Base-by-base conservation (phyloP, 1,284 basidiomycete genomes). In the Peniophora sp. region DNA sequence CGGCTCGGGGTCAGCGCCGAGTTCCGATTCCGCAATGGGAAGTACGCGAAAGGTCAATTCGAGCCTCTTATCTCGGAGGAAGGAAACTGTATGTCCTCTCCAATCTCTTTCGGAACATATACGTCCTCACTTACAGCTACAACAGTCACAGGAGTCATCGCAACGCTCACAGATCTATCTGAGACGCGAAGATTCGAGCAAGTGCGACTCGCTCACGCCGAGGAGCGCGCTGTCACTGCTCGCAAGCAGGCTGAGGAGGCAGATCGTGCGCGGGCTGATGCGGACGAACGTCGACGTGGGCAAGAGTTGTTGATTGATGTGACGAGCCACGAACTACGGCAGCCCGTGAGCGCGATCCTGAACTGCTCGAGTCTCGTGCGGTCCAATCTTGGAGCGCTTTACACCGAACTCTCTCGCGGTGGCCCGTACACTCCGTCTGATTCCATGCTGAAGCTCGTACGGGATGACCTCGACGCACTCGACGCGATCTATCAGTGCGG, bases 331-430 rank as follows among this genome's bases (percentile, higher is more conserved):
- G 43, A 45, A n/a, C 43, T 45, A 20, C 43, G 43, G 10, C 43
- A 45, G 43, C 43, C 43, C 43, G 43, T 45, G 20, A 20, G n/a
- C 23, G 43, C 43, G 8, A 45, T 45, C 43, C 23, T 45, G 43
- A 45, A 45, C 43, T 45, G 43, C 43, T 45, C 43, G 43, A 45
- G 43, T n/a, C 43, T 45, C n/a, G 43, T 45, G 9, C 43, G 43
- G n/a, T 22, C 43, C 20, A 45, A 45, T 24, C 18, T 45, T 24
- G 43, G 14, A 3, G 43, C 18, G 23, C 23, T 45, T 9, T 23
- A 45, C 23, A 20, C 12, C 14, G 23, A 24, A 9, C 20, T 24
- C 43, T 9, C 15, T 14, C 18, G 3, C 9, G 23, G 43, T 15
- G 14, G 5, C n/a, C 43, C 43, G 3, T 45, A 20, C 22, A 15